These are phyloP conservation scores for Ulota crispa DNA, from an alignment of 225 moss, liverwort and hornwort species.

Conservation along the genomic window DNA sequence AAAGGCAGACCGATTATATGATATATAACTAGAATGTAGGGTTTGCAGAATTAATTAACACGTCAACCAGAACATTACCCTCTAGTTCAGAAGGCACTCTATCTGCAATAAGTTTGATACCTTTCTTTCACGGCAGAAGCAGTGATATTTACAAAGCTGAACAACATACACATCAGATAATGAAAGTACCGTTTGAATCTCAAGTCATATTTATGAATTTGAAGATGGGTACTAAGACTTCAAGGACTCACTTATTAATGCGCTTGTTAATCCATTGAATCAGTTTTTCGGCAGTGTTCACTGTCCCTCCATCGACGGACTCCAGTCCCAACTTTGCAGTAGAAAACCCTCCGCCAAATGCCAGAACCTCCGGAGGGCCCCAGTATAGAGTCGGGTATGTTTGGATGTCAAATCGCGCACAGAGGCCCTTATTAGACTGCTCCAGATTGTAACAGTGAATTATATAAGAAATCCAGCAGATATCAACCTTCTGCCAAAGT, in stretches of 20 bases:
- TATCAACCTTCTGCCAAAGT: conserved; percentile 2
- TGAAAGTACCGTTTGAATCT: not conserved
- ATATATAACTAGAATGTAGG: not conserved
- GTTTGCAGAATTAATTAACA: not conserved
- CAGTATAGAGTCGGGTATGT: conserved; percentile 47
- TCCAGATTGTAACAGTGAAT: conserved; percentile 19
- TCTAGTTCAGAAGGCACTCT: not conserved
- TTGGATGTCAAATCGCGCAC: conserved; percentile 39
- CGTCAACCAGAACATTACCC: not conserved
- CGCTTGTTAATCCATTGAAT: conserved; percentile 50
- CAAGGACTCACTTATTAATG: conserved; percentile 41
- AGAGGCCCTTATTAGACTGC: conserved; percentile 48
- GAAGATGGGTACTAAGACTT: not conserved
- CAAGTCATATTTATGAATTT: not conserved
- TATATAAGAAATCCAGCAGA: not conserved
- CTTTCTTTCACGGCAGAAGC: not conserved
- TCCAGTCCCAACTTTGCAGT: conserved; percentile 34
- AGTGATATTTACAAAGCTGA: not conserved
- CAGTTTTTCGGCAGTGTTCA: conserved; percentile 30
- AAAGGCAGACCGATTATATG: not conserved
- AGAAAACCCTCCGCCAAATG: conserved; percentile 29
- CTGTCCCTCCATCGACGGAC: conserved; percentile 32
- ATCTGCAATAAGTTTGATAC: not conserved
- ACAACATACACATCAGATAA: not conserved
- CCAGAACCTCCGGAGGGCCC: conserved; percentile 45